Percentiles rank a stretch among this genome's conserved stretches.
Evolutionary conservation across 345 rosid genomes (phyloP).

Genomic region (Bruguiera gymnorhiza): DNA sequence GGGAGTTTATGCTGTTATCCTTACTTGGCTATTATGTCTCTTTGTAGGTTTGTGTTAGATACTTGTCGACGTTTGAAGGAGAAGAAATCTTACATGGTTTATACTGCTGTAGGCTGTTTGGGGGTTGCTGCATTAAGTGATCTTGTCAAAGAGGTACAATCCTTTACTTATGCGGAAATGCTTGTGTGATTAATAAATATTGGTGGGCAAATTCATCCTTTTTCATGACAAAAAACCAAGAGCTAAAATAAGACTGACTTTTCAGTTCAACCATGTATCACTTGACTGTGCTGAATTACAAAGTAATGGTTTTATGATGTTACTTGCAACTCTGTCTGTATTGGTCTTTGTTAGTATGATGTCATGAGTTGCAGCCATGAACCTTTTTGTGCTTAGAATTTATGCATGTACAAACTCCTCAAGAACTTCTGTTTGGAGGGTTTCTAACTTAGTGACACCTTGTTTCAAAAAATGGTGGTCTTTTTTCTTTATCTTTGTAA

Average conservation of each 20-base stretch:
- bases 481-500: neutral
- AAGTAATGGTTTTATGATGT: neutral
- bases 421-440: neutral
- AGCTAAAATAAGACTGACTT: neutral
- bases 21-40: constrained; percentile 2
- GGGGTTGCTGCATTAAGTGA: constrained; percentile 74
- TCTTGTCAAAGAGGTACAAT: constrained; percentile 69
- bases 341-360: neutral
- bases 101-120: constrained; percentile 81
- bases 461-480: neutral
- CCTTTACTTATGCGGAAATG: neutral
- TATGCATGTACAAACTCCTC: neutral
- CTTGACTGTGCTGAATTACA: neutral
- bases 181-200: neutral
- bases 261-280: neutral
- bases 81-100: constrained; percentile 90
- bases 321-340: neutral
- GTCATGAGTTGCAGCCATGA: neutral
- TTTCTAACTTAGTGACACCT: neutral
- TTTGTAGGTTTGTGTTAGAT: constrained; percentile 76
- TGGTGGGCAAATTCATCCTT: neutral
- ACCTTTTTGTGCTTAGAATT: neutral
- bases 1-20: neutral
- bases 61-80: constrained; percentile 78
- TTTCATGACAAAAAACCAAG: too few relatives aligned